These are phyloP conservation scores for Cyclotella baltica DNA, from an alignment of 108 stramenopile species.

Conservation along the genomic window DNA sequence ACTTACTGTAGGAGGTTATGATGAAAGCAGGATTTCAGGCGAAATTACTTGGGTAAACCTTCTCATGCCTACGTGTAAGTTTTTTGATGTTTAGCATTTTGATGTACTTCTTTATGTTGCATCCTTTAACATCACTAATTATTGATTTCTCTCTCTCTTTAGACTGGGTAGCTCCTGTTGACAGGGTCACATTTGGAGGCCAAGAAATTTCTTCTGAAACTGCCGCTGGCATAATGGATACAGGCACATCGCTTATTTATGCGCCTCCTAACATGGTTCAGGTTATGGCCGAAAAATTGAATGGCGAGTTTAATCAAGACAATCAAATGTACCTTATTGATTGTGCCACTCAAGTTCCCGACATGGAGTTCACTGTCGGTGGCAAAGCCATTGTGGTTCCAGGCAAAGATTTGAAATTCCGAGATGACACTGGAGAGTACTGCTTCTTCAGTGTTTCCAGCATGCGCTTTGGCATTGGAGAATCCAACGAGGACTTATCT, in stretches of 20 bases:
- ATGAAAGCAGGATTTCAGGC: constrained; percentile 67
- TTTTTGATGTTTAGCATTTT: no score
- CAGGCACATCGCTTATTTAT: constrained; percentile 93
- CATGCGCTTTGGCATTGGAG: constrained; percentile 32
- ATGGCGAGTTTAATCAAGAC: constrained; percentile 75
- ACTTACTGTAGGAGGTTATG: constrained; percentile 95
- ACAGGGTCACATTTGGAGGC: constrained; percentile 66
- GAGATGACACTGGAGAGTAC: constrained; percentile 49
- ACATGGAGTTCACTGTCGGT: constrained; percentile 84
- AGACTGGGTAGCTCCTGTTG: constrained; percentile 94
- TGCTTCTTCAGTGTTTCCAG: constrained; percentile 55
- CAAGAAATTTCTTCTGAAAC: constrained; percentile 42
- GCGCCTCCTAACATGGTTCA: constrained; percentile 84
- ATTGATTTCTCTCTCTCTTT: background rate
- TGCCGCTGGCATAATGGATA: constrained; percentile 89
- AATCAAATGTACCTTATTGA: constrained; percentile 91
- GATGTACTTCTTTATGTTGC: no score
- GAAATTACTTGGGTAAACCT: constrained; percentile 80
- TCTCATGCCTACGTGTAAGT: constrained; percentile 50
- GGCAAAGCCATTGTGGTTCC: constrained; percentile 83
- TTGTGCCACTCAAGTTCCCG: constrained; percentile 77
- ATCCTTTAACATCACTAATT: no score
- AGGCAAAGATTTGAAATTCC: constrained; percentile 80
- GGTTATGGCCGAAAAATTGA: constrained; percentile 71
- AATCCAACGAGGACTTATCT: constrained; percentile 32